These are phyloP conservation scores for Penicillium sp. DNA, from an alignment of 2,329 filamentous ascomycete species.

Conservation along the genomic window DNA sequence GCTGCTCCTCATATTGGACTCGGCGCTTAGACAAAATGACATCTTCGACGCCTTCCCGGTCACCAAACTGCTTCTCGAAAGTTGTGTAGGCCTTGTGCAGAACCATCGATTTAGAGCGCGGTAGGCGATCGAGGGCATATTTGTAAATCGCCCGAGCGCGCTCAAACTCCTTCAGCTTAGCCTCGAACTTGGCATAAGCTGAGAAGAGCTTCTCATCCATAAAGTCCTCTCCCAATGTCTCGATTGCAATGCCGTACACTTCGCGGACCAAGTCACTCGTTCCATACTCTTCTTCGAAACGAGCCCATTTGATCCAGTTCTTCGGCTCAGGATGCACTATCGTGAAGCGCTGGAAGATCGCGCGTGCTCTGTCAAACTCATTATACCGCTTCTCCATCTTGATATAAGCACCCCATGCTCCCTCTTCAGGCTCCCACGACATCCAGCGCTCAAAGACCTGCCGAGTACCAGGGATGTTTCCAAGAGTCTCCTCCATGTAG, in stretches of 20 bases:
- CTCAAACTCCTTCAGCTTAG: slow-evolving; percentile 93
- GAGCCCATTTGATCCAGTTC: slow-evolving; percentile 99
- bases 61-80: slow-evolving; percentile 97
- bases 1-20: slow-evolving; percentile 89
- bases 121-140: slow-evolving; percentile 87
- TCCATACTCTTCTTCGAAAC: slow-evolving; percentile 93
- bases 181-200: slow-evolving; percentile 91
- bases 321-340: slow-evolving; percentile 89
- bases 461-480: slow-evolving; percentile 86
- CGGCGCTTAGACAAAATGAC: slow-evolving; percentile 92
- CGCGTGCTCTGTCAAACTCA: slow-evolving; percentile 85
- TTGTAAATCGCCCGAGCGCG: slow-evolving; percentile 94
- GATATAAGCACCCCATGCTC: slow-evolving; percentile 93
- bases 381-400: slow-evolving; percentile 95
- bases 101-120: slow-evolving; percentile 77
- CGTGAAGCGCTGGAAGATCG: slow-evolving; percentile 87
- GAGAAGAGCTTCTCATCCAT: slow-evolving; percentile 97
- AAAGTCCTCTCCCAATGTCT: slow-evolving; percentile 88
- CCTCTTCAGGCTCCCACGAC: slow-evolving; percentile 96
- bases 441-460: slow-evolving; percentile 98
- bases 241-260: slow-evolving; percentile 84
- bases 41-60: slow-evolving; percentile 89
- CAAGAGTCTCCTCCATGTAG: slow-evolving; percentile 97
- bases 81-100: slow-evolving; percentile 94
- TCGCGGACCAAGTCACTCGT: slow-evolving; percentile 89